These are phyloP conservation scores for Trematosphaeria pertusa DNA, from an alignment of 2,329 filamentous ascomycete genomes.

Conservation along the genomic window DNA sequence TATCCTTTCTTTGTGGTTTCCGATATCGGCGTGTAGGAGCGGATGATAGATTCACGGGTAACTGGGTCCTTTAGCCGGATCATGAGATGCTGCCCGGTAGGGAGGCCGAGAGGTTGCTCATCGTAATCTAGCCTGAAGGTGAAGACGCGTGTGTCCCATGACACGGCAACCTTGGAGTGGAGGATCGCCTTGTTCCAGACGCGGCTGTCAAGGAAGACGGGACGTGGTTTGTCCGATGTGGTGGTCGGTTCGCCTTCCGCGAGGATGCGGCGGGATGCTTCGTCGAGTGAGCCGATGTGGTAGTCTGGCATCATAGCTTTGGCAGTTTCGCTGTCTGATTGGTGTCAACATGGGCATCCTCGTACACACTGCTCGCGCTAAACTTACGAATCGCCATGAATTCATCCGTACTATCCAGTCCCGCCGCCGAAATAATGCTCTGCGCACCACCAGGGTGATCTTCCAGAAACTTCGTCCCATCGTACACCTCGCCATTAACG, in stretches of 20 bases:
- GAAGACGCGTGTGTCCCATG: conserved; percentile 81
- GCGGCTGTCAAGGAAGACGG: conserved; percentile 74
- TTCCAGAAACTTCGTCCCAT: conserved; percentile 80
- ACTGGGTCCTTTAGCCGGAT: conserved; percentile 77
- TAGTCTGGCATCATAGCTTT: conserved; percentile 88
- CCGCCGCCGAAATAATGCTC: conserved; percentile 84
- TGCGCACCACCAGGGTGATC: conserved; percentile 86
- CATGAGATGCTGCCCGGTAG: conserved; percentile 87
- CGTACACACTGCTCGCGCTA: too few species aligned
- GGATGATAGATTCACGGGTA: conserved; percentile 75
- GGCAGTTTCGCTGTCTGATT: conserved; percentile 83
- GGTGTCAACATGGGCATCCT: conserved; percentile 28
- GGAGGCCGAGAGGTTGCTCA: conserved; percentile 75
- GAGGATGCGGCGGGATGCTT: conserved; percentile 63
- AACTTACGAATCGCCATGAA: conserved; percentile 89
- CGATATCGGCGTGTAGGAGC: conserved; percentile 86
- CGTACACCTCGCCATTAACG: conserved; percentile 85
- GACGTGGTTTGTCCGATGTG: conserved; percentile 55
- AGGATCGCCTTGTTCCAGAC: conserved; percentile 77
- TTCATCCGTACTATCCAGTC: conserved; percentile 82
- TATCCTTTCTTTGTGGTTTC: conserved; percentile 66
- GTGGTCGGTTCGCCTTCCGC: conserved; percentile 53
- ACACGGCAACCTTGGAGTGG: conserved; percentile 71
- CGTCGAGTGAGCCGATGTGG: conserved; percentile 80
- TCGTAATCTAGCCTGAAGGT: conserved; percentile 78